These are phyloP conservation scores for Cordyceps pruinosa DNA, from an alignment of 2,329 filamentous ascomycete genomes.

Conservation along the genomic window DNA sequence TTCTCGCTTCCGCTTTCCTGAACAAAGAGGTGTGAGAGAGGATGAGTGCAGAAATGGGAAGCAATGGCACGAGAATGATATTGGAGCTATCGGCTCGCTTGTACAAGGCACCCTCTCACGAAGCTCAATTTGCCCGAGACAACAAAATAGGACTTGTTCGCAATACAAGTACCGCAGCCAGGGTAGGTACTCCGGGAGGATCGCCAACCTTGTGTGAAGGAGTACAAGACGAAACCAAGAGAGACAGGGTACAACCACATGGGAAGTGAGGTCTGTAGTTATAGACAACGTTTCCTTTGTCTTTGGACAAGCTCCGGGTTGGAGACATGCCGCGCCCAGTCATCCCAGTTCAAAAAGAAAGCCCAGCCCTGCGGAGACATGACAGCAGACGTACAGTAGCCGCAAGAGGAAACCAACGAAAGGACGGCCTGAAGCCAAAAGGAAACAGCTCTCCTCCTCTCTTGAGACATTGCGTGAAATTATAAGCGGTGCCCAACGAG, in stretches of 20 bases:
- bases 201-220: not conserved
- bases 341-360: not conserved
- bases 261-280: not conserved
- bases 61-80: not conserved
- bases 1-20: not conserved
- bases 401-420: not conserved
- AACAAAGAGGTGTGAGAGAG: not conserved
- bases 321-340: not conserved
- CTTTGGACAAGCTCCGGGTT: not conserved
- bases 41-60: not conserved
- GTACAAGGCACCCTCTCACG: not conserved
- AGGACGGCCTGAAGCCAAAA: no score
- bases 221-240: not conserved
- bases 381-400: not conserved
- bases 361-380: not conserved
- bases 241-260: not conserved
- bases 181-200: not conserved
- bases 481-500: not conserved
- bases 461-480: conserved; percentile 1
- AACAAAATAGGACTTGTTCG: no score
- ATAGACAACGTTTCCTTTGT: not conserved
- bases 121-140: not conserved
- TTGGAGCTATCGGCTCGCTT: not conserved
- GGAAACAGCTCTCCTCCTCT: not conserved
- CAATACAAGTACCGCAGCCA: no score